These are phyloP conservation scores for Globisporangium parvum DNA, from an alignment of 352 stramenopile genomes.

Conservation along the genomic window DNA sequence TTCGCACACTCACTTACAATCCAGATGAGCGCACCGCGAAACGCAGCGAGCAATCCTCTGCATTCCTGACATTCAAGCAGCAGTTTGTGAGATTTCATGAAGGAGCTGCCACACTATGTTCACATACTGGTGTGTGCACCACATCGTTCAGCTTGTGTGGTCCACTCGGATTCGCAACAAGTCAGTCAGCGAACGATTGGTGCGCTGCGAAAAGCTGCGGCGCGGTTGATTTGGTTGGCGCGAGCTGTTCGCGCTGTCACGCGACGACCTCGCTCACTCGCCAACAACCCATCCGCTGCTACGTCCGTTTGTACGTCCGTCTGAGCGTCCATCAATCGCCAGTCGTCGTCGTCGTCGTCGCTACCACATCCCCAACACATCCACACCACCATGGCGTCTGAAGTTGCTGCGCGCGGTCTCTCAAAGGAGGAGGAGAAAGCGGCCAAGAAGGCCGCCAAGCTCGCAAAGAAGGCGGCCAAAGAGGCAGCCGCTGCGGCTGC, in stretches of 20 bases:
- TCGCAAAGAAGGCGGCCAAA: conserved; percentile 50
- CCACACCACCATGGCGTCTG: conserved; percentile 9
- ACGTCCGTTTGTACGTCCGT: too few relatives aligned
- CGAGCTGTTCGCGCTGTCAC: background rate
- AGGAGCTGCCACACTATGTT: background rate
- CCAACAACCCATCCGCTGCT: background rate
- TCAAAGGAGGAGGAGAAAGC: conserved; percentile 59
- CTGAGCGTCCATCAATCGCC: too few relatives aligned
- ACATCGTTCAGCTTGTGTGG: background rate
- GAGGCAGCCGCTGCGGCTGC: conserved; percentile 14
- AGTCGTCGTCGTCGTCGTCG: too few relatives aligned
- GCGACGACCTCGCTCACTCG: conserved; percentile 1
- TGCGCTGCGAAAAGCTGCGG: background rate
- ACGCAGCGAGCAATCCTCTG: too few relatives aligned
- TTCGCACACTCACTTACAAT: too few relatives aligned
- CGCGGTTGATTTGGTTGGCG: background rate
- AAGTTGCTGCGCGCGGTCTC: conserved; percentile 24
- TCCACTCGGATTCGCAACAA: background rate
- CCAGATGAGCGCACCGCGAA: too few relatives aligned
- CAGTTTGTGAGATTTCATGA: too few relatives aligned
- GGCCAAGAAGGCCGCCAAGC: conserved; percentile 47
- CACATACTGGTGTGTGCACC: background rate
- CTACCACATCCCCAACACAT: background rate
- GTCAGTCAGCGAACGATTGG: background rate
- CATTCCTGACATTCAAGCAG: too few relatives aligned